Percentiles rank a stretch among this genome's conserved stretches.
Conservation (phyloP, 2,329 filamentous ascomycete genomes). For the Colletotrichum noveboracense region DNA sequence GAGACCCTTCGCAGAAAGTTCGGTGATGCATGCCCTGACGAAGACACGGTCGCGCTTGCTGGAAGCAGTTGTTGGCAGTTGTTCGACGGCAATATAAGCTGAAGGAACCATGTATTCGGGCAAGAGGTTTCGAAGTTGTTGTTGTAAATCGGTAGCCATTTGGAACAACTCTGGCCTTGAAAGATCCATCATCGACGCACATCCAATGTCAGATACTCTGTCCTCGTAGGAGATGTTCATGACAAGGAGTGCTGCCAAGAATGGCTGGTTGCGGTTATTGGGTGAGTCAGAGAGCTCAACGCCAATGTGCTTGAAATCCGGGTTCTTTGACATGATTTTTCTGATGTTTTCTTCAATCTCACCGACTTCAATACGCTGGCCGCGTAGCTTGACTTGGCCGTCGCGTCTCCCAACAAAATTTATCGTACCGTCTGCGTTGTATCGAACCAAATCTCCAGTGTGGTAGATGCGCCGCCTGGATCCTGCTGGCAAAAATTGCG, state of each 20-base stretch:
- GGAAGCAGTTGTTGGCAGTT: constrained; percentile 21
- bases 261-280: not conserved
- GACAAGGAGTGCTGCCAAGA: not conserved
- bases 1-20: not conserved
- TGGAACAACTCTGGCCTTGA: not conserved
- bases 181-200: not conserved
- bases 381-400: constrained; percentile 53
- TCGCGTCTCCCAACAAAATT: constrained; percentile 48
- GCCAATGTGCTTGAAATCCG: constrained; percentile 43
- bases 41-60: constrained; percentile 24
- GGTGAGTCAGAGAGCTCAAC: not conserved
- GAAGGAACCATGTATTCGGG: constrained; percentile 41
- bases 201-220: not conserved
- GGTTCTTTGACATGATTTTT: not conserved
- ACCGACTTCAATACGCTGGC: constrained; percentile 49
- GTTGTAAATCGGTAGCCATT: constrained; percentile 10
- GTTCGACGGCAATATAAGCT: constrained; percentile 31
- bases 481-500: not conserved
- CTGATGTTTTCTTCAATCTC: constrained; percentile 40
- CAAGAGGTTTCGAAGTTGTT: constrained; percentile 37
- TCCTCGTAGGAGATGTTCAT: not conserved
- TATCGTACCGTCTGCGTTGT: constrained; percentile 35
- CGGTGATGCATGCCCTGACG: constrained; percentile 10
- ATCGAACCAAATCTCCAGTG: constrained; percentile 53
- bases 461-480: constrained; percentile 40